Base-by-base conservation (phyloP, 768 basidiomycete species). In the Amanita brunnescens region DNA sequence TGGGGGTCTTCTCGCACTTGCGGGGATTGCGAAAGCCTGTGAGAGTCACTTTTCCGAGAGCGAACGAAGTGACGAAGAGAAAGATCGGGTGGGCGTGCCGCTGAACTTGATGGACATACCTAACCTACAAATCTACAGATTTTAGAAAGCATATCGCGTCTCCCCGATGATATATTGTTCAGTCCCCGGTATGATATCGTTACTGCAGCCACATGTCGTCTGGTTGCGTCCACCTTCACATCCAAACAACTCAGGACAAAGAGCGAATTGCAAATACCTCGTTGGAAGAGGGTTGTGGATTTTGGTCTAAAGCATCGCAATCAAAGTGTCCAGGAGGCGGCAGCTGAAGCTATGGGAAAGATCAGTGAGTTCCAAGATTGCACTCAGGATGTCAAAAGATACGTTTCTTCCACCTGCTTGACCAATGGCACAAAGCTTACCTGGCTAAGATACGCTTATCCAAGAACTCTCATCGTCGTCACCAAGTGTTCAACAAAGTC, bases 1-100 rank as follows among this genome's bases (percentile, higher is more conserved):
- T 60, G 95, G 95, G 2, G 83, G 77, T 7, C 66, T 97, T n/a
- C 69, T 83, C 20, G 81, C 79, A 1, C 70, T 97, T 21, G 74
- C 76, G 6, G 85, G 92, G 62, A 70, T 97, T 13, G 81, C 90
- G 0, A 62, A 67, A n/a, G 83, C 81, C 1, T 83, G 75, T 6
- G 44, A 54, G 9, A 34, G 23, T 12, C 18, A 18, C 10, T 13
- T 18, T 35, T 20, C n/a, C 7, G 29, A 16, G 14, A 13, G 41
- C 42, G 42, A 44, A 32, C 29, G 35, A 34, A 37, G 23, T 9
- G 50, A 51, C 12, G 6, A 21, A 5, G 30, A 13, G 7, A 51
- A 51, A 37, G 33, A 51, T 30, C 39, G 32, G 41, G 50, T 51
- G 18, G 12, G 21, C 16, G n/a, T n/a, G 23, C 32, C 21, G 13